Evolutionary conservation across 83 land plant species (phyloP), one percentile per base, ranked within the genome.

Genomic region (Thuja plicata): DNA sequence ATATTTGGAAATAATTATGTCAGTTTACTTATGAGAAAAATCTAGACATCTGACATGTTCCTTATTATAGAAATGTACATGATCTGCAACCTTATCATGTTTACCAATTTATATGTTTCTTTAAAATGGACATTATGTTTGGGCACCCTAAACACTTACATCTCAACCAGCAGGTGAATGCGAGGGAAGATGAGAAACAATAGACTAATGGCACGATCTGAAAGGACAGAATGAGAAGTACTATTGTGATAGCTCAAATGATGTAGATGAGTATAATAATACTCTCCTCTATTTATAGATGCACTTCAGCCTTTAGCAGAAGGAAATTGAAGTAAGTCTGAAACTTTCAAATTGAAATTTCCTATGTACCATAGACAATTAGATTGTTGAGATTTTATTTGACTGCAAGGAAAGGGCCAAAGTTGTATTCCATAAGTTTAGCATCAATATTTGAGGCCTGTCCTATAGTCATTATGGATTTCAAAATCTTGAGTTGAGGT

Each of bases 271-370:
- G 32, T 43, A 45, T 8, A 32, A 30, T 11, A 81, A 43, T 8
- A 5, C 32, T 81, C 52, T 24, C 48, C 32, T 52, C 24, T 2
- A 81, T 81, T 45, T 81, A 34, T 79, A 91, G n/a, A n/a, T 88
- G 89, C 86, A 89, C n/a, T 86, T 91, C 50, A 91, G 91, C 15
- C 92, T 91, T 57, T 95, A 95, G 88, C 90, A 93, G 55, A 90
- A 40, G 83, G 91, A 92, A 60, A 92, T 95, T 73, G 89, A 90
- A n/a, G n/a, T n/a, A n/a, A n/a, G n/a, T n/a, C n/a, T n/a, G n/a
- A n/a, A n/a, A n/a, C n/a, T n/a, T n/a, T 91, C 95, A 94, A 87
- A 41, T 45, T 81, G 9, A 81, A 81, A 8, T 48, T 10, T 9
- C 52, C 52, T 9, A 4, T 81, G 84, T 81, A 45, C n/a, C n/a